Percentiles rank a stretch among this genome's conserved stretches.
Evolutionary conservation across 1,284 basidiomycete genomes (phyloP).

Genomic region (Microstroma glucosiphilum): DNA sequence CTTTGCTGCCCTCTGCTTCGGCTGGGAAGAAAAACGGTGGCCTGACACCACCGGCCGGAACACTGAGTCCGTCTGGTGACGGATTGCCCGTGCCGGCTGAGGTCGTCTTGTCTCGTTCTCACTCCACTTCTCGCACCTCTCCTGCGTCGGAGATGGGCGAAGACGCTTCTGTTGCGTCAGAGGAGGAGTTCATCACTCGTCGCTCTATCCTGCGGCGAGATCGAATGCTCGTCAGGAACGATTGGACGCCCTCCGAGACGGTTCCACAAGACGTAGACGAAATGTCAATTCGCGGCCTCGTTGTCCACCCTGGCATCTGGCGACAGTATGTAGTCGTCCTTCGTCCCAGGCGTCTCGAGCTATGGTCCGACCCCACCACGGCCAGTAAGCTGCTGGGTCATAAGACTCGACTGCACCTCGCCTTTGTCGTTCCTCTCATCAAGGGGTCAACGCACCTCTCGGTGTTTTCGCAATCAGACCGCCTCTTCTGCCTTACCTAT

Average conservation of each 20-base stretch:
- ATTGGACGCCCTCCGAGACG: slow-evolving; percentile 59
- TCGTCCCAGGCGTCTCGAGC: slow-evolving; percentile 65
- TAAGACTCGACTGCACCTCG: slow-evolving; percentile 55
- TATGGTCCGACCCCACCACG: slow-evolving; percentile 64
- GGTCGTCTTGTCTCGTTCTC: slow-evolving; percentile 37
- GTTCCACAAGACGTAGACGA: slow-evolving; percentile 64
- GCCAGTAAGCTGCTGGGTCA: slow-evolving; percentile 22
- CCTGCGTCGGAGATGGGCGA: neutral
- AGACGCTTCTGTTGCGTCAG: slow-evolving; percentile 5
- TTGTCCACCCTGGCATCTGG: slow-evolving; percentile 65
- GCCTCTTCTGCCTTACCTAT: slow-evolving; percentile 68
- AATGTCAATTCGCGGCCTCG: slow-evolving; percentile 55
- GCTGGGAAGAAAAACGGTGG: slow-evolving; percentile 7
- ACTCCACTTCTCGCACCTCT: slow-evolving; percentile 4
- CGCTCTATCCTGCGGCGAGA: slow-evolving; percentile 57
- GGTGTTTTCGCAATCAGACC: slow-evolving; percentile 71
- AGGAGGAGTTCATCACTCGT: slow-evolving; percentile 22
- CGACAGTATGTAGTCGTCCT: slow-evolving; percentile 72
- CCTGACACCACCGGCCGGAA: neutral
- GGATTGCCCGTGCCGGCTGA: slow-evolving; percentile 27
- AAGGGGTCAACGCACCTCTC: slow-evolving; percentile 62
- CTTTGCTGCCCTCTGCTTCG: slow-evolving; percentile 16
- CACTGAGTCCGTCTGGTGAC: slow-evolving; percentile 21
- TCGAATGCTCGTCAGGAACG: slow-evolving; percentile 72
- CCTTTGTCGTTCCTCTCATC: slow-evolving; percentile 66